Percentiles rank a stretch among this genome's conserved stretches.
These are phyloP conservation scores for Linum lewisii DNA, from an alignment of 345 rosid species.

Conservation along the genomic window DNA sequence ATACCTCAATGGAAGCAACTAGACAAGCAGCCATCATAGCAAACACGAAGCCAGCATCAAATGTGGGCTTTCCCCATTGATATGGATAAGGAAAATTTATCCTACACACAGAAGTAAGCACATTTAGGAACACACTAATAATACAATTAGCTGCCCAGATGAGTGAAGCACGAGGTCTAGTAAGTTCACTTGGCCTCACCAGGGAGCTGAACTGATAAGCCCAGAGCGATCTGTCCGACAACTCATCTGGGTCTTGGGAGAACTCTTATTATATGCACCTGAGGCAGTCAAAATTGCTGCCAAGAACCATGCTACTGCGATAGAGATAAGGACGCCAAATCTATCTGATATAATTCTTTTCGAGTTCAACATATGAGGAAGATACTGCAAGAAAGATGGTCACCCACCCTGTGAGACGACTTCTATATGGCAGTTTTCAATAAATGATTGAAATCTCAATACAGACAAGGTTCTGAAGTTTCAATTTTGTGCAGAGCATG, in stretches of 20 bases:
- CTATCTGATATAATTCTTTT: conserved; percentile 33
- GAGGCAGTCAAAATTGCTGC: conserved; percentile 77
- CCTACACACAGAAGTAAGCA: conserved; percentile 28
- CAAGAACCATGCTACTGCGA: conserved; percentile 53
- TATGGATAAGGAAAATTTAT: conserved; percentile 77
- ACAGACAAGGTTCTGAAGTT: neutral
- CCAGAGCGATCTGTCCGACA: conserved; percentile 86
- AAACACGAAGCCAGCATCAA: conserved; percentile 49
- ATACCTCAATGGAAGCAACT: conserved; percentile 73
- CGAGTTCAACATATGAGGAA: conserved; percentile 47
- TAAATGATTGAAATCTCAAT: neutral
- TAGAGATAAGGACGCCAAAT: conserved; percentile 49
- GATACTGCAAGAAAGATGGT: conserved; percentile 35
- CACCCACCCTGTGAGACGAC: neutral
- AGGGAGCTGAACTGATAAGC: conserved; percentile 64
- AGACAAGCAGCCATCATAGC: conserved; percentile 68
- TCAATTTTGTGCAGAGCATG: neutral
- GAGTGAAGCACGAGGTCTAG: neutral
- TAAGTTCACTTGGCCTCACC: conserved; percentile 38
- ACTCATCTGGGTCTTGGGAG: conserved; percentile 56
- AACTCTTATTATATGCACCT: conserved; percentile 56
- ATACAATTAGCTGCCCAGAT: neutral
- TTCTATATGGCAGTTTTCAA: neutral
- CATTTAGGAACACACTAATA: neutral
- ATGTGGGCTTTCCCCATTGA: conserved; percentile 72